Conservation (phyloP, 805 yeast species). For the Nakazawaea ernobii region DNA sequence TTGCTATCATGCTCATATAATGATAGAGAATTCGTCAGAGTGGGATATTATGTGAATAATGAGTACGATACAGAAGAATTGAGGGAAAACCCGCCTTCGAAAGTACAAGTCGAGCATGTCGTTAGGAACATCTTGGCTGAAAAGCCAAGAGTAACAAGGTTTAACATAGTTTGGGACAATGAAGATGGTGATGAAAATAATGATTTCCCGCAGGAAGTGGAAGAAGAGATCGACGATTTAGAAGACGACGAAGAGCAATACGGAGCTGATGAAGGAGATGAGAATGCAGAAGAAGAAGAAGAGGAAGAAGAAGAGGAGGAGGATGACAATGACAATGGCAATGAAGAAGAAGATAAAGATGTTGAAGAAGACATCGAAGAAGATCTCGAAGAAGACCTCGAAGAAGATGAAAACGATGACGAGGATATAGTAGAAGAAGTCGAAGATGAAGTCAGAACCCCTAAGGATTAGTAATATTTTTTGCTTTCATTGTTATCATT, state of each 20-base stretch:
- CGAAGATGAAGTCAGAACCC: slow-evolving; percentile 22
- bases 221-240: slow-evolving; percentile 56
- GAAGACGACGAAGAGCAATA: slow-evolving; percentile 52
- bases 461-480: not conserved
- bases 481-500: too few species aligned
- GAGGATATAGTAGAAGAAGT: slow-evolving; percentile 27
- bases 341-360: slow-evolving; percentile 35
- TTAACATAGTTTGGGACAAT: slow-evolving; percentile 95
- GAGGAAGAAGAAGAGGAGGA: slow-evolving; percentile 41
- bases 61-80: slow-evolving; percentile 93
- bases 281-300: slow-evolving; percentile 46
- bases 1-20: slow-evolving; percentile 88
- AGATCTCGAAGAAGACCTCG: slow-evolving; percentile 34
- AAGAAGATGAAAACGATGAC: slow-evolving; percentile 27
- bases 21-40: slow-evolving; percentile 91
- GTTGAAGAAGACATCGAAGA: slow-evolving; percentile 34
- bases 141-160: slow-evolving; percentile 95
- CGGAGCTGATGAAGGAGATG: slow-evolving; percentile 52
- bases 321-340: slow-evolving; percentile 39
- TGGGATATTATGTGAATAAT: slow-evolving; percentile 95
- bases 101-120: slow-evolving; percentile 90
- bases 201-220: slow-evolving; percentile 70
- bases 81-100: slow-evolving; percentile 88
- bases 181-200: slow-evolving; percentile 42
- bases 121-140: slow-evolving; percentile 93